These are phyloP conservation scores for Trifolium repens DNA, from an alignment of 306 rosid species.

Conservation along the genomic window DNA sequence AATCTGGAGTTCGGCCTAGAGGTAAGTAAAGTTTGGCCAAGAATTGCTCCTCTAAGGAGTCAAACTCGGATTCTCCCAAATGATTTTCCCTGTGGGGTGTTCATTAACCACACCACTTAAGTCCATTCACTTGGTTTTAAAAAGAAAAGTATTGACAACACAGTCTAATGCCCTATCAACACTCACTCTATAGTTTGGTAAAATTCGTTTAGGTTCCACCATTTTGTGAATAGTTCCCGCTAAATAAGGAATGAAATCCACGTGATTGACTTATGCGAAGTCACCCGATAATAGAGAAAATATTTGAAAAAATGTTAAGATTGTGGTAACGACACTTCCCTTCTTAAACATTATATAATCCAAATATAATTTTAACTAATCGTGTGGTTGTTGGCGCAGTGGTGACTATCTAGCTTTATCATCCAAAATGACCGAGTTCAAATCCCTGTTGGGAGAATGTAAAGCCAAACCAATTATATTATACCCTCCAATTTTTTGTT, in stretches of 20 bases:
- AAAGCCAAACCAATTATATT: not conserved
- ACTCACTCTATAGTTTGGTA: not conserved
- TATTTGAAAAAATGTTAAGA: not conserved
- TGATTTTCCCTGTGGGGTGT: too few relatives aligned
- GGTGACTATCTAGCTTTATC: not conserved
- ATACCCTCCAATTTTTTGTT: too few relatives aligned
- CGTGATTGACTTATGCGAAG: too few relatives aligned
- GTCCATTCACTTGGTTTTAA: too few relatives aligned
- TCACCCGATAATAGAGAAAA: too few relatives aligned
- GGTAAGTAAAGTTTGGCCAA: too few relatives aligned
- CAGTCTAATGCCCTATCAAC: not conserved
- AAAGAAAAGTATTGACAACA: not conserved
- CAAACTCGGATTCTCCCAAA: too few relatives aligned
- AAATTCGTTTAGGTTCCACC: not conserved
- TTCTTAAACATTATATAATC: not conserved
- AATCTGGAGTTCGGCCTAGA: too few relatives aligned
- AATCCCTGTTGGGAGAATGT: not conserved
- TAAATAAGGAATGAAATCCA: too few relatives aligned
- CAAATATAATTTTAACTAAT: constrained; percentile 2
- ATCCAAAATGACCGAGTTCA: not conserved
- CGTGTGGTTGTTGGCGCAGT: not conserved
- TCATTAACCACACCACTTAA: too few relatives aligned
- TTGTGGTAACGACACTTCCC: not conserved
- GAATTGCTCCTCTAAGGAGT: too few relatives aligned
- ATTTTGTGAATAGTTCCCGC: too few relatives aligned